Base-by-base conservation (phyloP, 257 asterid species). In the Verbascum thapsus region DNA sequence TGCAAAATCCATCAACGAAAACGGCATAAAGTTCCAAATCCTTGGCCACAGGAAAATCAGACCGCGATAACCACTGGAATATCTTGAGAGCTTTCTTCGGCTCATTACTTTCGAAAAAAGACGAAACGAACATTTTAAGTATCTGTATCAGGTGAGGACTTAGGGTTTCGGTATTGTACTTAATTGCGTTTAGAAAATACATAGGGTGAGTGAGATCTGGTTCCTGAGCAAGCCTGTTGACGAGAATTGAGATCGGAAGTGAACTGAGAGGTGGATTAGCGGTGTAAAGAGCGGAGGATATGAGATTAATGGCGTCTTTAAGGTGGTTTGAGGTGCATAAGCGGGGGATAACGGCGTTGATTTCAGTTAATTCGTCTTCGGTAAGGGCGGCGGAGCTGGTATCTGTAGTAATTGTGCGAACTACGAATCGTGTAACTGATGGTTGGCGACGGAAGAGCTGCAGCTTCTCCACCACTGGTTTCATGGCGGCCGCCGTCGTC, bases 181-280 rank as follows among this genome's bases (percentile, higher is more conserved):
- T 83, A 58, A 83, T 76, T 72, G 71, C 8, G 67, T 83, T 83
- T 64, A 83, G 90, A 9, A 83, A 74, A 76, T 80, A 78, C 90
- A 83, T 83, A 16, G 72, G 61, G 11, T 62, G 76, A 64, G 78
- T 63, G 72, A 83, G 85, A 70, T 83, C 85, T 37, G 83, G 81
- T 48, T 83, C 78, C 18, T 48, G 69, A 15, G 83, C 64, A 58
- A 83, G 76, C 8, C 64, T 58, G 55, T 66, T 61, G 65, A 73
- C 53, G 71, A 78, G 73, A 39, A 51, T 6, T 53, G 87, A 62
- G 56, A 80, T 53, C 37, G 84, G 72, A 37, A 83, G 78, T 18
- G 86, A 73, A 6, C 57, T 10, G 11, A 83, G 67, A 12, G 85
- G 76, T 40, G 85, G 80, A 16, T 74, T 71, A 8, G 59, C 23